Percentiles rank a stretch among this genome's conserved stretches.
phyloP scores from a whole-genome alignment of 768 basidiomycete species.

The Mycena rebaudengoi region DNA sequence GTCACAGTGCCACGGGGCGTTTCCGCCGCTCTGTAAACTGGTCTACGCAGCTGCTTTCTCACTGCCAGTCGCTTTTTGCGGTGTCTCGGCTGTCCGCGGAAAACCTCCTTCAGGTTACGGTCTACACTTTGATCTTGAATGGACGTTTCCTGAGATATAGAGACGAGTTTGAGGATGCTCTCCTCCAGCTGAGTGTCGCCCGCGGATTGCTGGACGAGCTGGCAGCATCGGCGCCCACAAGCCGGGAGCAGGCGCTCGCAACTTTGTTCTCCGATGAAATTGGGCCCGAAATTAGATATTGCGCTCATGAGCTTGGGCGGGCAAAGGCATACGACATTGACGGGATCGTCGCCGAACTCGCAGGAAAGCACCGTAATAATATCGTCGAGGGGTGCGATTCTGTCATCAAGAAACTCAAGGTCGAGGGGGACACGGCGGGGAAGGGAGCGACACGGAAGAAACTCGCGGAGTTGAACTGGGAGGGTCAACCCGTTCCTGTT shows the following conservation, averaged over 20 bases:
- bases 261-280: constrained; percentile 86
- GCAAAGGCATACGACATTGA: constrained; percentile 85
- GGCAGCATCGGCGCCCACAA: constrained; percentile 68
- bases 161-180: constrained; percentile 77
- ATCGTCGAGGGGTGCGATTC: constrained; percentile 71
- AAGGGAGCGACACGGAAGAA: constrained; percentile 57
- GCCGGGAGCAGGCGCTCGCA: constrained; percentile 88
- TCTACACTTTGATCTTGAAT: constrained; percentile 83
- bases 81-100: constrained; percentile 61
- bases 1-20: constrained; percentile 80
- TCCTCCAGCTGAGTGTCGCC: constrained; percentile 84
- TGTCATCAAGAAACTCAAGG: constrained; percentile 59
- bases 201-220: constrained; percentile 75
- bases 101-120: constrained; percentile 71
- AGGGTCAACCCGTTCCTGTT: constrained; percentile 83
- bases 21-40: constrained; percentile 84
- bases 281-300: constrained; percentile 90
- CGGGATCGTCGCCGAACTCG: constrained; percentile 72
- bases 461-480: constrained; percentile 76
- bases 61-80: constrained; percentile 70
- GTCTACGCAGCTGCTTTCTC: constrained; percentile 79
- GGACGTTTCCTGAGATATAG: constrained; percentile 85
- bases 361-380: constrained; percentile 61
- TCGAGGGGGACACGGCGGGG: constrained; percentile 46
- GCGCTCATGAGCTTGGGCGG: constrained; percentile 87